Evolutionary conservation across 2,329 filamentous ascomycete genomes (phyloP), one percentile per base, ranked within the genome.

Genomic region (Onygenales sp.): DNA sequence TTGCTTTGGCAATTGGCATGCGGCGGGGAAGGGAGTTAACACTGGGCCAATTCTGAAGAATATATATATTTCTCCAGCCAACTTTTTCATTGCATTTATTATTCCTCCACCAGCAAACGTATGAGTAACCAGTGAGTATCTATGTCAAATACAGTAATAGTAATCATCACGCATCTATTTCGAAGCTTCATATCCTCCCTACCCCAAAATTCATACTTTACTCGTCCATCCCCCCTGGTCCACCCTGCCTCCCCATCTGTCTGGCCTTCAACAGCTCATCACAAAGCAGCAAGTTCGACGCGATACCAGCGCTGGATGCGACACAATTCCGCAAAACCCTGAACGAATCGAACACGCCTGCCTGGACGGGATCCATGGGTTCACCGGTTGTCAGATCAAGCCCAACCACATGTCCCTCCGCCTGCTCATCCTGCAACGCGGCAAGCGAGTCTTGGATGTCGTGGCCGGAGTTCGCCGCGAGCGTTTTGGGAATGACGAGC

Each of bases 211-310:
- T 27, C 21, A 39, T 27, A 49, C 9, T 39, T 68, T 68, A 70
- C 62, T 72, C 67, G 39, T 72, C 71, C 66, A 68, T 70, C 50
- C 68, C 70, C 52, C 65, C 70, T 53, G 73, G 73, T 43, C 67
- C 71, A 52, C 69, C 65, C 49, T 67, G 62, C 59, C 67, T 69
- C 52, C 70, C 86, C 93, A 98, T 98, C 77, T 98, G 92, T 69
- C 93, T 82, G 57, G 93, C 93, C 80, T 98, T 98, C 64, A 98
- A 78, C 77, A 98, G 80, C 78, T 98, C 93, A 66, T 98, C 93
- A 66, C 93, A 98, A 49, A 98, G 80, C 60, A 98, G 77, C 59
- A 98, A 77, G 74, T 98, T 98, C 8, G 88, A 92, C 5, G 93
- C 92, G 65, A 98, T 98, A 58, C 93, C 89, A 31, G 92, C 87